phyloP scores from a whole-genome alignment of 2,329 filamentous ascomycete species.

The Fusarium hainanense region DNA sequence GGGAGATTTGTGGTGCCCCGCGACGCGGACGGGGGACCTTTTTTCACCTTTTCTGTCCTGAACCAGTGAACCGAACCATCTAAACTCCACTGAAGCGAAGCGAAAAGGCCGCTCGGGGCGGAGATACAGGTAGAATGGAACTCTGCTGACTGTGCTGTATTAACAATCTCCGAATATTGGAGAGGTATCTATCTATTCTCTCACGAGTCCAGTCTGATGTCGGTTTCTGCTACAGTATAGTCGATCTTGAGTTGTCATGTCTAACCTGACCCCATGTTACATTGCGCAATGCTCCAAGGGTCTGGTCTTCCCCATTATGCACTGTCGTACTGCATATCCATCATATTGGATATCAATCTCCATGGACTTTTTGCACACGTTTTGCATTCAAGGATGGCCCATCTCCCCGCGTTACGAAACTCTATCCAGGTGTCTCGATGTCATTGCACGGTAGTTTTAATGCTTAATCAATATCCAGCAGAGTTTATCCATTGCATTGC shows the following conservation, averaged over 20 bases:
- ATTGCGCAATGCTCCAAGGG: not conserved
- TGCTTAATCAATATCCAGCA: constrained; percentile 12
- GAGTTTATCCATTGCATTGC: not conserved
- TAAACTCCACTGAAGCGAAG: constrained; percentile 21
- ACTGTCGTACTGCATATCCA: not conserved
- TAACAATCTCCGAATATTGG: not conserved
- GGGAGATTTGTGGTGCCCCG: constrained; percentile 11
- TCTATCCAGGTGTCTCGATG: constrained; percentile 18
- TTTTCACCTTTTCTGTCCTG: not conserved
- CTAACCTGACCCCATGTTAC: not conserved
- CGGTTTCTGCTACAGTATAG: not conserved
- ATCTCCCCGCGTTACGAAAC: constrained; percentile 29
- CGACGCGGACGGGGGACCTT: constrained; percentile 3
- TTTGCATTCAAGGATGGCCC: constrained; percentile 7
- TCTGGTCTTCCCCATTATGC: not conserved
- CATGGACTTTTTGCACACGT: constrained; percentile 7
- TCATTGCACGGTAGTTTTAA: constrained; percentile 12
- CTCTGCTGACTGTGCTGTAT: constrained; percentile 4
- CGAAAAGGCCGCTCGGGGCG: constrained; percentile 17
- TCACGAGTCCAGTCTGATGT: not conserved
- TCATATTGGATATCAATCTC: constrained; percentile 3
- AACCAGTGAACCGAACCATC: not conserved
- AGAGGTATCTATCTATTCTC: not conserved
- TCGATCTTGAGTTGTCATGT: constrained; percentile 1
- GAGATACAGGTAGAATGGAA: constrained; percentile 7